phyloP scores from a whole-genome alignment of 1,284 basidiomycete genomes.

The Cryptococcus sp. region DNA sequence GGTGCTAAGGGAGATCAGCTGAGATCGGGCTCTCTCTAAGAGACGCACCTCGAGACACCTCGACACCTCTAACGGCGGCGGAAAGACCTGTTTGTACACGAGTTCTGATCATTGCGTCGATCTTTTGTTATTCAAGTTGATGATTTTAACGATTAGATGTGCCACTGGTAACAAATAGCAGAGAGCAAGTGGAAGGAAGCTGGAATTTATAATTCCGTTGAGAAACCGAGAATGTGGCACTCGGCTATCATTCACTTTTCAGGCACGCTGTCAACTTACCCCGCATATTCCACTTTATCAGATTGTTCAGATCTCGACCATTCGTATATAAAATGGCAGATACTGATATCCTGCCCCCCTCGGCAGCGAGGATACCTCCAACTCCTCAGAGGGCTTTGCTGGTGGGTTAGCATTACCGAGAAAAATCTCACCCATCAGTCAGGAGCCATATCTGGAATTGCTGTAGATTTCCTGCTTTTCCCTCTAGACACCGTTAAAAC shows the following conservation, averaged over 20 bases:
- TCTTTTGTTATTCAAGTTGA: neutral
- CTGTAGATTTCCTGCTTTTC: slow-evolving; percentile 92
- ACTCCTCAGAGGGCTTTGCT: slow-evolving; percentile 34
- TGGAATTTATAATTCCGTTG: neutral
- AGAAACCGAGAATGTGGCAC: neutral
- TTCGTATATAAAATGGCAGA: slow-evolving; percentile 11
- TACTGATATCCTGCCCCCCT: slow-evolving; percentile 1
- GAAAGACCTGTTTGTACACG: slow-evolving; percentile 15
- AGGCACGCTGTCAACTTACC: too few species aligned
- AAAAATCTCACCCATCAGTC: slow-evolving; percentile 53
- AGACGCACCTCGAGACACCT: slow-evolving; percentile 19
- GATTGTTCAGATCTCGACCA: neutral
- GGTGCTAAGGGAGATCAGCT: slow-evolving; percentile 7
- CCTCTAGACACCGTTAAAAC: slow-evolving; percentile 97
- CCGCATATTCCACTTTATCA: too few species aligned
- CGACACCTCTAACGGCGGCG: slow-evolving; percentile 13
- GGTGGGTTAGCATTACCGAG: slow-evolving; percentile 17
- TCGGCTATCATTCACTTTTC: neutral
- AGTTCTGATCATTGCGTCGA: slow-evolving; percentile 28
- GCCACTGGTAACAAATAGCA: neutral
- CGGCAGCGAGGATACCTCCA: slow-evolving; percentile 16
- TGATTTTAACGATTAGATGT: neutral
- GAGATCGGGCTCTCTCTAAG: neutral
- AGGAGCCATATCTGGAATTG: slow-evolving; percentile 78
- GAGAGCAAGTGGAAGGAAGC: neutral